Conservation (phyloP, 2,329 filamentous ascomycete species). For the Gyromitra esculenta region DNA sequence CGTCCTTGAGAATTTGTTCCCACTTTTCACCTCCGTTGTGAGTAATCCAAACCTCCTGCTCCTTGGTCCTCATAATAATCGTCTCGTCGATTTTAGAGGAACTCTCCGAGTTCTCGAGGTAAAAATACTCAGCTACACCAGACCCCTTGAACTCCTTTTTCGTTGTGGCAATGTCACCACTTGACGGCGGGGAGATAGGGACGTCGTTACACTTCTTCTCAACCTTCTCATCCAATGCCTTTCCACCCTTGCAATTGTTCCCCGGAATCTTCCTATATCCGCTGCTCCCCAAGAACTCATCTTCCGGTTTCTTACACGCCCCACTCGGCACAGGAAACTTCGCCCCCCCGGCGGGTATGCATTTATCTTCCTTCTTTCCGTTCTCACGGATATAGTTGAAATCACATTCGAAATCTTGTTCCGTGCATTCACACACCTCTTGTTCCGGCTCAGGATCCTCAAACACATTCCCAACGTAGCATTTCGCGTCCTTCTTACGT, state of each 20-base stretch:
- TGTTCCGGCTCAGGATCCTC: constrained; percentile 76
- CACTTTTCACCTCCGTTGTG: constrained; percentile 90
- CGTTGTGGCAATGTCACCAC: constrained; percentile 72
- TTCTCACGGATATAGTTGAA: constrained; percentile 81
- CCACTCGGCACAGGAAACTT: constrained; percentile 74
- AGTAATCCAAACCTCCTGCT: constrained; percentile 75
- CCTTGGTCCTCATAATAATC: constrained; percentile 69
- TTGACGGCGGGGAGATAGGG: constrained; percentile 66
- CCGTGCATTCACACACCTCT: constrained; percentile 81
- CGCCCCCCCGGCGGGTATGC: constrained; percentile 68
- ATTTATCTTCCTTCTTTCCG: constrained; percentile 71
- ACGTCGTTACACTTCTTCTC: constrained; percentile 79
- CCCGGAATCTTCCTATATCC: constrained; percentile 93
- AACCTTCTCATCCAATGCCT: constrained; percentile 75
- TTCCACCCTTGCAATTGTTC: constrained; percentile 73
- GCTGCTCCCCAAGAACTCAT: constrained; percentile 83
- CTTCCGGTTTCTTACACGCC: constrained; percentile 75
- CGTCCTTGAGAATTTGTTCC: constrained; percentile 74
- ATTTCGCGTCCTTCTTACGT: constrained; percentile 86
- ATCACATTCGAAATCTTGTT: constrained; percentile 93
- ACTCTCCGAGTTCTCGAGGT: constrained; percentile 53
- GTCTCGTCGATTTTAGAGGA: constrained; percentile 59
- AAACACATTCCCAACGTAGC: constrained; percentile 88
- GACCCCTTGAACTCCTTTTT: constrained; percentile 72
- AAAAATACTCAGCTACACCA: constrained; percentile 66